Conservation (phyloP, 2,329 filamentous ascomycete genomes). For the Monosporascus sp. region DNA sequence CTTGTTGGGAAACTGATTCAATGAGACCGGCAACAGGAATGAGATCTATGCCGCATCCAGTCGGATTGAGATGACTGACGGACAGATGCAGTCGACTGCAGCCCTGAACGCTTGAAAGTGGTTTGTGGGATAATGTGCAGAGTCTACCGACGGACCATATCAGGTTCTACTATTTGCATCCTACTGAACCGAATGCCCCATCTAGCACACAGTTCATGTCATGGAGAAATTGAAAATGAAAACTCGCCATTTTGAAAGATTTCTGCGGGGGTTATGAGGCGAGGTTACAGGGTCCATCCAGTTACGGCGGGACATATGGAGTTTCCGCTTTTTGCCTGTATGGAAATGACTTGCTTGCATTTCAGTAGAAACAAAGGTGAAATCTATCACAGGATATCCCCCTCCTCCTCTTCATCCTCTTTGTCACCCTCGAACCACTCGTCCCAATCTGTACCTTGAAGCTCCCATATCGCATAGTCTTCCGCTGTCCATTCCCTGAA, state of each 20-base stretch:
- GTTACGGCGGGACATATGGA: not conserved
- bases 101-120: not conserved
- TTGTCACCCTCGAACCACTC: too few species aligned
- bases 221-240: not conserved
- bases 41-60: slow-evolving; percentile 49
- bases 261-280: not conserved
- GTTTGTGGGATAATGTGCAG: not conserved
- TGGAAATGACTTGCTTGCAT: not conserved
- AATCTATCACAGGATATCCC: too few species aligned
- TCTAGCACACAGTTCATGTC: not conserved
- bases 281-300: not conserved
- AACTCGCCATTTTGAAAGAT: not conserved
- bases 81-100: not conserved
- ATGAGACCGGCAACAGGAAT: slow-evolving; percentile 37
- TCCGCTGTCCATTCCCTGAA: too few species aligned
- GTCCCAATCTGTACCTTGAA: too few species aligned
- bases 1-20: slow-evolving; percentile 37
- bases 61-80: slow-evolving; percentile 23
- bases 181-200: not conserved
- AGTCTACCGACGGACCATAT: not conserved
- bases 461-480: too few species aligned
- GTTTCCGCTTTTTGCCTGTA: not conserved
- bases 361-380: too few species aligned
- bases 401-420: too few species aligned
- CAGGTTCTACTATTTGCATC: not conserved